Base-by-base conservation (phyloP, 2,329 filamentous ascomycete species). In the Pseudopyricularia javanii region DNA sequence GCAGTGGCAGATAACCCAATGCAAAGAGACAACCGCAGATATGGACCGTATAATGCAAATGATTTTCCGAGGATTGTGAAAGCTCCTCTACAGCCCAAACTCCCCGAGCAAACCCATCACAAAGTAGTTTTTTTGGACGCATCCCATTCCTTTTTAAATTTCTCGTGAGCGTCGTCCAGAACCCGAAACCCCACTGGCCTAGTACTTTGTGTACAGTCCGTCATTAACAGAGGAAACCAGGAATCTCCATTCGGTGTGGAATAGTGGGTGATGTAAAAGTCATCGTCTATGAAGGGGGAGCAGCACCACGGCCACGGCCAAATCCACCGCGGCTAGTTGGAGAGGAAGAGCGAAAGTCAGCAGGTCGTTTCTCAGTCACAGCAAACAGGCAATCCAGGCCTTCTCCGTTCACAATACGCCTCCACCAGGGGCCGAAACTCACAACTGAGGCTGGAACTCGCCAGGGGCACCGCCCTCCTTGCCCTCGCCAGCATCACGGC, bases 401-500 rank as follows among this genome's bases (percentile, higher is more conserved):
- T 20, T 6, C 20, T 17, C 11, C 12, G 5, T 22, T 15, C 24
- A 33, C 1, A 4, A 43, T 30, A 30, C 9, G 5, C 28, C 28
- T 30, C 28, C 28, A 4, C 4, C 5, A 30, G 43, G 45, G 35
- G 49, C 17, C 53, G 57, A 47, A 53, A 56, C 80, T 82, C 74
- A 85, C 84, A 95, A 95, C 73, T 86, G 83, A 70, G 90, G 90
- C 76, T 86, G 85, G 73, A 93, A 95, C 74, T 90, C 88, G 75
- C 88, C 87, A 68, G 89, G 87, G 70, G 89, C 88, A 79, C 85
- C 88, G 67, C 88, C 88, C 78, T 95, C 89, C 83, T 94, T 94
- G 72, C 84, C 80, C 72, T 86, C 84, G 68, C 83, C 86, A 74
- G 82, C 85, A 68, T 94, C 89, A 69, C 91, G 86, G 74, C 91